Evolutionary conservation across 1,284 basidiomycete genomes (phyloP), one percentile per base, ranked within the genome.

Genomic region (Ganoderma leucocontextum): DNA sequence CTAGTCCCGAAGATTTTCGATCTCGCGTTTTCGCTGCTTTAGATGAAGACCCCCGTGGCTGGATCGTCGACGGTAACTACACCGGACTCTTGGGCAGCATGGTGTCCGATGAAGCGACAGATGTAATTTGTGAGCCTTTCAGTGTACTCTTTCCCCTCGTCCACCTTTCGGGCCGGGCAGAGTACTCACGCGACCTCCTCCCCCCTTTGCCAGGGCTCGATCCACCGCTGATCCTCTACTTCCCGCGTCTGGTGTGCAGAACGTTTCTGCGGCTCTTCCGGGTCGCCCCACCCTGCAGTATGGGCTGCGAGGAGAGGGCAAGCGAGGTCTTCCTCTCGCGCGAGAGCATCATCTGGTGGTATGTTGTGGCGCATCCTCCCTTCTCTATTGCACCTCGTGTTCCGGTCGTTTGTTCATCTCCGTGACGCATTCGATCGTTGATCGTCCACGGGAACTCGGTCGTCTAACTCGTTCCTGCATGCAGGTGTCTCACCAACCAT

Each of bases 331-430:
- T 87, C 70, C 85, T 87, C 70, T 86, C 86, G 10, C 82, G 77
- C 25, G 72, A 88, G 0, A 87, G 89, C 72, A 88, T 91, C 69
- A 64, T 91, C 1, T 86, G 85, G 86, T 91, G 82, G 83, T 89
- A 67, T 29, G 71, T 67, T 15, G 47, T 8, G 47, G 47, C 22
- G 22, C 22, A 12, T 25, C 39, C 29, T 12, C 41, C 49, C 53
- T 63, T 38, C 63, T 39, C 38, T 44, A 38, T 19, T 15, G 53
- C 41, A 44, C 49, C 39, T 33, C 29, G 39, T 57, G 59, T 47
- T 22, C n/a, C 59, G 38, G 19, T 42, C 63, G 59, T 38, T 57
- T 22, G 60, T 49, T 70, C 65, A 65, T 65, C 41, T 66, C 63
- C 65, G 69, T 55, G 52, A 52, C 42, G 22, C 19, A 57, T 12